Evolutionary conservation across 345 rosid genomes (phyloP).

Genomic region (Aurinia saxatilis): DNA sequence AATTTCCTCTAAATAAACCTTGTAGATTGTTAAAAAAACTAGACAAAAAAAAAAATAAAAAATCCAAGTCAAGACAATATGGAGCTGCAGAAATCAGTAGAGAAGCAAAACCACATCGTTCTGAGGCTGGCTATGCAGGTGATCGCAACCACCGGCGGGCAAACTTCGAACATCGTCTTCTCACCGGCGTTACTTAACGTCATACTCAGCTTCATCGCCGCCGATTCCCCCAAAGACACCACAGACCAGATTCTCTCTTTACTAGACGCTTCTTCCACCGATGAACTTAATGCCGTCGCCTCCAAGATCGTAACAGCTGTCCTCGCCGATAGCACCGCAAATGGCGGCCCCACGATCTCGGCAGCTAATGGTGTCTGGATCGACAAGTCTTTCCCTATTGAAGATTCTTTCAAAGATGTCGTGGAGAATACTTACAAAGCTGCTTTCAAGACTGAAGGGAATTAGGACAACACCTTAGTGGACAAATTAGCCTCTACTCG

Average conservation of each 20-base stretch:
- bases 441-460: no score
- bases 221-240: slow-evolving; percentile 40
- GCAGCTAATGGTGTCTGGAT: slow-evolving; percentile 66
- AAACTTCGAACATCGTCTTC: slow-evolving; percentile 45
- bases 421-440: slow-evolving; percentile 53
- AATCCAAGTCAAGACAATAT: background rate
- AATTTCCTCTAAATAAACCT: no score
- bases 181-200: slow-evolving; percentile 24
- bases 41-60: no score
- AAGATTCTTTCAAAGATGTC: slow-evolving; percentile 48
- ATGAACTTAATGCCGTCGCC: slow-evolving; percentile 46
- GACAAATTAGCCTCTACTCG: slow-evolving; percentile 1
- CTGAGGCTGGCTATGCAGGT: slow-evolving; percentile 39
- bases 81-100: slow-evolving; percentile 14
- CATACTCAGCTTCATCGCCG: slow-evolving; percentile 53
- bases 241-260: slow-evolving; percentile 52
- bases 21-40: no score
- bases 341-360: slow-evolving; percentile 48
- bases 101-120: slow-evolving; percentile 44
- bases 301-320: slow-evolving; percentile 44
- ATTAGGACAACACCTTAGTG: no score
- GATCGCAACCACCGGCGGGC: slow-evolving; percentile 31
- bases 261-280: slow-evolving; percentile 48
- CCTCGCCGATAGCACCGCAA: slow-evolving; percentile 60
- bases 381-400: slow-evolving; percentile 53